Evolutionary conservation across 2,329 filamentous ascomycete genomes (phyloP), one percentile per base, ranked within the genome.

Genomic region (Teratosphaeria epicoccoides): DNA sequence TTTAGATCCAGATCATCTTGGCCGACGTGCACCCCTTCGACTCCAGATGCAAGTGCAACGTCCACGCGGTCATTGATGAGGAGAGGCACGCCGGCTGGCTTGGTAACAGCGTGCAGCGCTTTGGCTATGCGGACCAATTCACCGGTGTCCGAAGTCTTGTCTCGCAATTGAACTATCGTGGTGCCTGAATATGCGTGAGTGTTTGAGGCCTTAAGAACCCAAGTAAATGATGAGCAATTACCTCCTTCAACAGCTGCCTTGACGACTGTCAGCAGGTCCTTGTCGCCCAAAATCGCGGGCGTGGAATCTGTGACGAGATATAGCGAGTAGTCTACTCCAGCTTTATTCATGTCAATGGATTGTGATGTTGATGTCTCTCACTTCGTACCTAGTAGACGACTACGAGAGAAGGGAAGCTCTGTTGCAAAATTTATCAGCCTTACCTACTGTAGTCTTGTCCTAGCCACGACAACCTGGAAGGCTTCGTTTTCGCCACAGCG

Each of bases 271-370:
- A 80, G 78, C 33, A 96, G 76, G 66, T 88, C 78, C 60, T 78
- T 79, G 56, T 77, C 72, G 50, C 86, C 86, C 43, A 96, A 81
- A 59, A 95, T 88, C 28, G 82, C 81, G 12, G 84, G 79, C n/a
- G 89, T 95, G 48, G 88, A 93, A 76, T 96, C 90, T 4, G 90
- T 96, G 60, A 96, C 90, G 52, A 96, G 78, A 67, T 96, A 96
- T 37, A 96, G 74, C 47, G 84, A 83, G 68, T 94, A 90, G 70
- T 95, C 82, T 46, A 85, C 74, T 20, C 62, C 45, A 43, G 54
- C 54, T 10, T 55, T 56, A 10, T 62, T 52, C 63, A 60, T 60
- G 4, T 24, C 25, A 14, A 17, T 28, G 4, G 22, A 40, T 7
- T 1, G n/a, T 17, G 33, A 40, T 40, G 14, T 40, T 17, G n/a